phyloP scores from a whole-genome alignment of 345 rosid species.

The Geranium rotundifolium region DNA sequence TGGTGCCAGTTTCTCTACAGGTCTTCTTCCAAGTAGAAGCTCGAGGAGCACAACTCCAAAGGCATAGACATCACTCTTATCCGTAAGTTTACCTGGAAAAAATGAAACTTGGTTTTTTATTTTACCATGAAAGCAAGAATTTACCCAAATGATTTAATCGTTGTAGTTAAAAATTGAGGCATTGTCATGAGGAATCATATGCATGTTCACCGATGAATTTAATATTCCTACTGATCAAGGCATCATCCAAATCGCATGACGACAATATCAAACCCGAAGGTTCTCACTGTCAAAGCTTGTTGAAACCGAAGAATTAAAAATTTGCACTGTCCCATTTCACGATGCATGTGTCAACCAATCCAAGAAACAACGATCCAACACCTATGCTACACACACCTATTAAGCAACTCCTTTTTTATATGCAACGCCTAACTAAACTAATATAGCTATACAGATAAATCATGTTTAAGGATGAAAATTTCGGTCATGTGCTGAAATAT shows the following conservation, averaged over 20 bases:
- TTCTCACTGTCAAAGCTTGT: neutral
- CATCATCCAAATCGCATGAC: neutral
- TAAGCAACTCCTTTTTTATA: neutral
- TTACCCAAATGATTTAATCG: neutral
- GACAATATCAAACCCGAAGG: neutral
- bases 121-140: neutral
- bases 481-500: no score
- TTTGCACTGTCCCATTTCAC: neutral
- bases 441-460: no score
- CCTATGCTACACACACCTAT: neutral
- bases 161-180: no score
- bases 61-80: conserved; percentile 94
- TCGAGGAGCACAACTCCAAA: conserved; percentile 94
- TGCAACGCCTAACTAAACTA: no score
- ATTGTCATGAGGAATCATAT: neutral
- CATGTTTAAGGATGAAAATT: no score
- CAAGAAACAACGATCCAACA: neutral
- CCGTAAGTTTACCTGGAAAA: conserved; percentile 63
- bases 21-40: conserved; percentile 74
- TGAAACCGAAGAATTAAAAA: neutral
- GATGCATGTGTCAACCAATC: neutral
- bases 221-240: neutral
- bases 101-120: neutral
- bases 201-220: neutral
- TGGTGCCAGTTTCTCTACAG: conserved; percentile 79